Conservation (phyloP, 2,329 filamentous ascomycete genomes). For the Xylariaceae sp. region DNA sequence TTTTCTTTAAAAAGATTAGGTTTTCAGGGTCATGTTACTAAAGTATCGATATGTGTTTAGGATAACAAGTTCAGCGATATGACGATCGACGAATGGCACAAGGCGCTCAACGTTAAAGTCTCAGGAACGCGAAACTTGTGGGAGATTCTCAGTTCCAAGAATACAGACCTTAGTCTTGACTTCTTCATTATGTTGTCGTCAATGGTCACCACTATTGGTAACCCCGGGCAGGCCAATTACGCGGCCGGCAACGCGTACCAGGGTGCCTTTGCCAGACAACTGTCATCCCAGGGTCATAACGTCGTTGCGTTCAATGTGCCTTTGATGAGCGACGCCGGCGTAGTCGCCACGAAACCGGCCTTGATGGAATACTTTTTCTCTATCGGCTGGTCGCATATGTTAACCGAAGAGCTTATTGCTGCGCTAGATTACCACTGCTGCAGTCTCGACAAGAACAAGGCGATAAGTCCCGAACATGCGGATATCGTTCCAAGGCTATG, state of each 20-base stretch:
- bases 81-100: slow-evolving; percentile 9
- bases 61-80: slow-evolving; percentile 16
- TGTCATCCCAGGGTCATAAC: no score
- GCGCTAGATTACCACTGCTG: slow-evolving; percentile 32
- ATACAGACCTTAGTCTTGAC: slow-evolving; percentile 5
- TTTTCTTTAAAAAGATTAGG: no score
- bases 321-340: slow-evolving; percentile 36
- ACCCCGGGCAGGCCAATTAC: slow-evolving; percentile 29
- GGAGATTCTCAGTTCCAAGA: slow-evolving; percentile 4
- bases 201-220: slow-evolving; percentile 11
- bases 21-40: no score
- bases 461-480: slow-evolving; percentile 4
- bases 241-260: slow-evolving; percentile 34
- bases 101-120: slow-evolving; percentile 9
- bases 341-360: slow-evolving; percentile 31
- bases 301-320: slow-evolving; percentile 35
- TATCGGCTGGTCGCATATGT: slow-evolving; percentile 25
- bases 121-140: slow-evolving; percentile 7
- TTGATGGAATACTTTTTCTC: slow-evolving; percentile 15
- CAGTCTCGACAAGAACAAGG: slow-evolving; percentile 16
- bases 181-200: slow-evolving; percentile 16
- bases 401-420: slow-evolving; percentile 33
- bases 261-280: slow-evolving; percentile 28
- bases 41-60: no score
- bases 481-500: slow-evolving; percentile 17